Base-by-base conservation (phyloP, 139 green algal species). In the Desmodesmus armatus region DNA sequence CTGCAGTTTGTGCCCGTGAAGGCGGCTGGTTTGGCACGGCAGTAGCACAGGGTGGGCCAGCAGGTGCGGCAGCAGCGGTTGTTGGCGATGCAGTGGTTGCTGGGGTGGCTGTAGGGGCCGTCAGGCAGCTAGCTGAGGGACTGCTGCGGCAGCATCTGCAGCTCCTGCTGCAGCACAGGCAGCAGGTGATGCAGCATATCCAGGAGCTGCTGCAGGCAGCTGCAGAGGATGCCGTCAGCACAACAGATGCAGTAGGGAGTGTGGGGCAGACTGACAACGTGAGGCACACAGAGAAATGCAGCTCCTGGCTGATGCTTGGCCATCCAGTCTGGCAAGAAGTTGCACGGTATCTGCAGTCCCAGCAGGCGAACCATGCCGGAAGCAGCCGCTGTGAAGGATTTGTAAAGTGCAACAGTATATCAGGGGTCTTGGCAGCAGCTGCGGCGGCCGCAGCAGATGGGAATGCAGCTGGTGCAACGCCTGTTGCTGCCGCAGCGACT, bases 81-180 rank as follows among this genome's bases (percentile, higher is more conserved):
- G 71, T n/a, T 62, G 71, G 35, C 7, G 71, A 62, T 43, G 53
- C n/a, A n/a, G n/a, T n/a, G n/a, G n/a, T n/a, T n/a, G n/a, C n/a
- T n/a, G n/a, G n/a, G n/a, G n/a, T n/a, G n/a, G n/a, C n/a, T n/a
- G n/a, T n/a, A n/a, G n/a, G n/a, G n/a, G n/a, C n/a, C n/a, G n/a
- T n/a, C n/a, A n/a, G n/a, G n/a, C n/a, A n/a, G n/a, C n/a, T n/a
- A n/a, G n/a, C n/a, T n/a, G n/a, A 71, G 33, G 27, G 23, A 9
- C 2, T 82, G 19, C 76, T 82, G 11, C 33, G 55, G 39, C 76
- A 82, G 76, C 76, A 82, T n/a, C 27, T 82, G 53, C 76, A 82
- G 0, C 25, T n/a, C 0, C 15, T 71, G 35, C 5, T 58, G 15
- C 15, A 21, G 13, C 76, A 82, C 0, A 51, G 23, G 25, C 33